phyloP scores from a whole-genome alignment of 2,329 filamentous ascomycete genomes.

The Didymella lethalis region DNA sequence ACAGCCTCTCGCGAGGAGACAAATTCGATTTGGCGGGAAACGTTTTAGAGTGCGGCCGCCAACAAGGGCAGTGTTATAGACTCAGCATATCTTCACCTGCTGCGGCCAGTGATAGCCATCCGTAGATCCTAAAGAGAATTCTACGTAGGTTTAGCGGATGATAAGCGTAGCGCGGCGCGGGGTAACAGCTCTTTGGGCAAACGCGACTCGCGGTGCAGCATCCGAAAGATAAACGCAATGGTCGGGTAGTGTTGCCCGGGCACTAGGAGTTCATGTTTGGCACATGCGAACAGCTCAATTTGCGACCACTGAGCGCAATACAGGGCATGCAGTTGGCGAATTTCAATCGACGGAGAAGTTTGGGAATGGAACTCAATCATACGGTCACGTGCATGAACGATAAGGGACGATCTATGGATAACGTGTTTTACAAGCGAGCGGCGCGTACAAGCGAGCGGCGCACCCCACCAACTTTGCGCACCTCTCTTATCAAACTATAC shows the following conservation, averaged over 20 bases:
- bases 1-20: constrained; percentile 14
- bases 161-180: constrained; percentile 17
- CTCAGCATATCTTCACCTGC: constrained; percentile 7
- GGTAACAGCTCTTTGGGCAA: constrained; percentile 3
- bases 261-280: neutral
- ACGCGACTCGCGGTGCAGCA: constrained; percentile 10
- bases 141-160: constrained; percentile 4
- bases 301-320: neutral
- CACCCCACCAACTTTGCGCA: too few relatives aligned
- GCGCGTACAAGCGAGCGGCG: too few relatives aligned
- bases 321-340: neutral
- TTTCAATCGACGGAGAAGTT: neutral
- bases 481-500: too few relatives aligned
- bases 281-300: neutral
- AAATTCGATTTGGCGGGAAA: constrained; percentile 10
- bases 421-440: too few relatives aligned
- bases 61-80: constrained; percentile 1
- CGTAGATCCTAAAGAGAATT: constrained; percentile 1
- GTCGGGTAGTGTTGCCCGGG: constrained; percentile 5
- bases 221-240: constrained; percentile 8
- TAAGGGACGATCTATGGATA: neutral
- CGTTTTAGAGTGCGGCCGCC: constrained; percentile 20
- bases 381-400: neutral
- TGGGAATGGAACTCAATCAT: neutral
- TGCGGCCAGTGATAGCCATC: constrained; percentile 7